phyloP scores from a whole-genome alignment of 1,139 yeast genomes.

The Saccharomycopsis hybrid region DNA sequence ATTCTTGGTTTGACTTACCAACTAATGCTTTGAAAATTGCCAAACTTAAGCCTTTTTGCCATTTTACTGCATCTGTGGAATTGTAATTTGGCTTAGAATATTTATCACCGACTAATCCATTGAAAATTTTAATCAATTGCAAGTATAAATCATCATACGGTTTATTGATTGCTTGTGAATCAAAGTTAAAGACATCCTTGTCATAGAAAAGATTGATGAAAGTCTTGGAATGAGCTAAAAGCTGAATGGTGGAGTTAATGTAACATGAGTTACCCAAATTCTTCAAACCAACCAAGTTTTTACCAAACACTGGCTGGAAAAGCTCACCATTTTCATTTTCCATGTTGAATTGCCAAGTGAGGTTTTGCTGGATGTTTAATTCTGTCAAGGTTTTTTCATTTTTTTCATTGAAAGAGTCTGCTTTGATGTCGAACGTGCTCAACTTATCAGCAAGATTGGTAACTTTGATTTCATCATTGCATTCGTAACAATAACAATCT shows the following conservation, averaged over 20 bases:
- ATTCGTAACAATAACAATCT: slow-evolving; percentile 82
- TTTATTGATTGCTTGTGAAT: slow-evolving; percentile 29
- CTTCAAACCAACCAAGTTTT: slow-evolving; percentile 70
- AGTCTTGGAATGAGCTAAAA: slow-evolving; percentile 42
- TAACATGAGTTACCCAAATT: slow-evolving; percentile 94
- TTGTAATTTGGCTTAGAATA: slow-evolving; percentile 57
- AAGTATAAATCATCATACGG: slow-evolving; percentile 62
- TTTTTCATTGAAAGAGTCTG: slow-evolving; percentile 39
- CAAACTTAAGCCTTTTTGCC: slow-evolving; percentile 76
- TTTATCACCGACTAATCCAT: slow-evolving; percentile 71
- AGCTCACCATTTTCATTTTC: slow-evolving; percentile 65
- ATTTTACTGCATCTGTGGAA: slow-evolving; percentile 34
- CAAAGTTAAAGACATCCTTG: slow-evolving; percentile 29
- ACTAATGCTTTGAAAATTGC: slow-evolving; percentile 65
- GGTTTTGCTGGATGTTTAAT: slow-evolving; percentile 83
- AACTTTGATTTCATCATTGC: slow-evolving; percentile 85
- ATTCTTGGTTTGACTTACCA: slow-evolving; percentile 76
- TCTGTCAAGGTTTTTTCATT: slow-evolving; percentile 87
- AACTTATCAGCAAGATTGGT: slow-evolving; percentile 49
- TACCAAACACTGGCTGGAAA: slow-evolving; percentile 59
- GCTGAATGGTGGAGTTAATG: slow-evolving; percentile 73
- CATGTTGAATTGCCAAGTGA: slow-evolving; percentile 89
- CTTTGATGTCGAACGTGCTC: slow-evolving; percentile 61
- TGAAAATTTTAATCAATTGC: slow-evolving; percentile 72
- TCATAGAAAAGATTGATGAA: slow-evolving; percentile 27